These are phyloP conservation scores for Cucurbita maxima DNA, from an alignment of 306 rosid species.

Conservation along the genomic window DNA sequence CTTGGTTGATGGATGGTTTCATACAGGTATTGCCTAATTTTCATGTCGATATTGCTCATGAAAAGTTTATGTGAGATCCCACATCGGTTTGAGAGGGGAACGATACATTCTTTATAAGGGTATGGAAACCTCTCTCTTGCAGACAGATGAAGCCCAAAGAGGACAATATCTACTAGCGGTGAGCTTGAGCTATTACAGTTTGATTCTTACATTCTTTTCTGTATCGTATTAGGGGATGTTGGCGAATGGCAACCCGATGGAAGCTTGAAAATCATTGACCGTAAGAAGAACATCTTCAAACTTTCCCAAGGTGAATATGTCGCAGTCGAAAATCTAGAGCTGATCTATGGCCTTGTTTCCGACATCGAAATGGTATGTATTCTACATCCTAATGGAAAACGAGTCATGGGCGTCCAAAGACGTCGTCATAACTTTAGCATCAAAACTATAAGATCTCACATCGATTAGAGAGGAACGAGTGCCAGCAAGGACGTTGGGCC, in stretches of 20 bases:
- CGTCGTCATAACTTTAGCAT: no score
- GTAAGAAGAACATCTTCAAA: slow-evolving; percentile 95
- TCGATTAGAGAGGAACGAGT: no score
- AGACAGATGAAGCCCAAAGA: no score
- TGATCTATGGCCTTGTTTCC: slow-evolving; percentile 54
- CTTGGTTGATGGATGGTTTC: slow-evolving; percentile 80
- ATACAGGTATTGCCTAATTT: slow-evolving; percentile 48
- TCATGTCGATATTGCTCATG: neutral
- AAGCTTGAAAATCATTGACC: slow-evolving; percentile 87
- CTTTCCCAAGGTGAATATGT: slow-evolving; percentile 99
- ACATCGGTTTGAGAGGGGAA: no score
- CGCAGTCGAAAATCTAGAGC: slow-evolving; percentile 95
- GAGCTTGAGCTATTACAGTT: no score
- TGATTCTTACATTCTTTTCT: neutral
- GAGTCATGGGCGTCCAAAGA: no score
- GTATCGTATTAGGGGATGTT: slow-evolving; percentile 55
- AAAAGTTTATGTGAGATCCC: neutral
- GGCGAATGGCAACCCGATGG: slow-evolving; percentile 97
- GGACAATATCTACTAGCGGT: no score
- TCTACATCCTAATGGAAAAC: neutral
- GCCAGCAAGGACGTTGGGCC: no score
- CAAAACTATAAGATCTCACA: no score
- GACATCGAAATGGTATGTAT: slow-evolving; percentile 57
- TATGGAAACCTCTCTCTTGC: no score
- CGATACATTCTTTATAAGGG: no score